Evolutionary conservation across 2,329 filamentous ascomycete species (phyloP), one percentile per base, ranked within the genome.

Genomic region (Ilyonectria robusta): DNA sequence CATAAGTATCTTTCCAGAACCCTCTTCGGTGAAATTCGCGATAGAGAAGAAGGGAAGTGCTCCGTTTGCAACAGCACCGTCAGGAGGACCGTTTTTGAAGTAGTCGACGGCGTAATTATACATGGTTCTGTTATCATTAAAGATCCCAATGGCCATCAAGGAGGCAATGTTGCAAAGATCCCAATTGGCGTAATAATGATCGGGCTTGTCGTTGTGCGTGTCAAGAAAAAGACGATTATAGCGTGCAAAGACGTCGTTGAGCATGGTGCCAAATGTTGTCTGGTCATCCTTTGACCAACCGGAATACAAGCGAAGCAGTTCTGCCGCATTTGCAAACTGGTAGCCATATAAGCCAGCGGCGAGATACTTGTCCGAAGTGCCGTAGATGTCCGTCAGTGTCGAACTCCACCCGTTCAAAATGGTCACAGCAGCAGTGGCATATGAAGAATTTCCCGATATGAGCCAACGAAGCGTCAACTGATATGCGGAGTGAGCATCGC

Each of bases 321-420:
- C 83, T 0, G 78, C 83, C 0, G 79, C 82, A 54, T 85, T 85
- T 31, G 83, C 83, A 10, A 84, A 75, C 68, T 85, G 77, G 67
- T 84, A 84, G 0, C 83, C 83, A 55, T 85, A 82, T 6, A 85
- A 68, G 0, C 83, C 83, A 0, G 80, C 73, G 0, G 80, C 80
- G 7, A 85, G 79, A 63, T 74, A 81, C 44, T 6, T 26, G 26
- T 26, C 26, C 6, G 26, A 26, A 26, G 5, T 78, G 0, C 83
- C 82, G 35, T 63, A 65, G 48, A 84, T 78, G 1, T 53, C 55
- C 1, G 69, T 78, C 7, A 84, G 65, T 1, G 79, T 81, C 8
- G 69, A 69, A 15, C 70, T 71, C 83, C 82, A 85, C 2, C 73
- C 79, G 55, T 81, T 77, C 6, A 85, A 70, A 44, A 83, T 81